Conservation (phyloP, 257 asterid genomes). For the Leonotis leonurus region DNA sequence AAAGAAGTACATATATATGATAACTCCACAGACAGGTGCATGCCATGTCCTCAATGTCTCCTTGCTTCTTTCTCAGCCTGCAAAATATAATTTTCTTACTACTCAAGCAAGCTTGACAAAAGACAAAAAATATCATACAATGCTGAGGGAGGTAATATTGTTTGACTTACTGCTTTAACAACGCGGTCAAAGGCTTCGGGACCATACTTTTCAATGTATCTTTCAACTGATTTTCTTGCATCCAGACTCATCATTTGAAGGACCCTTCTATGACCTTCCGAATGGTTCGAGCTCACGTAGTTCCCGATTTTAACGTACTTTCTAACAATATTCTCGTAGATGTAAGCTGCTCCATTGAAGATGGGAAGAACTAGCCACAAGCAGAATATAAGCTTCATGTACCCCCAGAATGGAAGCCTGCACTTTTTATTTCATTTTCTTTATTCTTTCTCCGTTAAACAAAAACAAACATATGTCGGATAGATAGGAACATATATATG, state of each 20-base stretch:
- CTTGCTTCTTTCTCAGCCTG: constrained; percentile 91
- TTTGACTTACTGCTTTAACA: constrained; percentile 52
- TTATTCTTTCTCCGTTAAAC: too few relatives aligned
- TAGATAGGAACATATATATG: too few relatives aligned
- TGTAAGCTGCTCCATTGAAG: constrained; percentile 53
- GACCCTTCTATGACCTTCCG: constrained; percentile 52
- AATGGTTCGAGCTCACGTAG: constrained; percentile 40
- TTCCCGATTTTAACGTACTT: constrained; percentile 52
- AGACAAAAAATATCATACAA: too few relatives aligned
- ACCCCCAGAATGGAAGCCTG: constrained; percentile 95
- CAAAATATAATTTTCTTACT: constrained; percentile 3
- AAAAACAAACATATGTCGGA: too few relatives aligned
- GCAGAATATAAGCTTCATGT: constrained; percentile 58
- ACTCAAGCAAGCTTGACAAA: neutral
- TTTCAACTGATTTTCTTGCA: constrained; percentile 70
- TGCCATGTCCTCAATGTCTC: constrained; percentile 34
- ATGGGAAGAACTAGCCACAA: constrained; percentile 50
- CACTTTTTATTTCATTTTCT: neutral
- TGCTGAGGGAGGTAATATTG: too few relatives aligned
- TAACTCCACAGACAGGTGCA: neutral
- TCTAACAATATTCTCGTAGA: constrained; percentile 63
- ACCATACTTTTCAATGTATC: constrained; percentile 60
- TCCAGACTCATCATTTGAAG: constrained; percentile 93
- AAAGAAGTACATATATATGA: too few relatives aligned
- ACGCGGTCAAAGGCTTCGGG: constrained; percentile 73